Conservation (phyloP, 2,329 filamentous ascomycete species). For the Pyrenochaeta sp. region DNA sequence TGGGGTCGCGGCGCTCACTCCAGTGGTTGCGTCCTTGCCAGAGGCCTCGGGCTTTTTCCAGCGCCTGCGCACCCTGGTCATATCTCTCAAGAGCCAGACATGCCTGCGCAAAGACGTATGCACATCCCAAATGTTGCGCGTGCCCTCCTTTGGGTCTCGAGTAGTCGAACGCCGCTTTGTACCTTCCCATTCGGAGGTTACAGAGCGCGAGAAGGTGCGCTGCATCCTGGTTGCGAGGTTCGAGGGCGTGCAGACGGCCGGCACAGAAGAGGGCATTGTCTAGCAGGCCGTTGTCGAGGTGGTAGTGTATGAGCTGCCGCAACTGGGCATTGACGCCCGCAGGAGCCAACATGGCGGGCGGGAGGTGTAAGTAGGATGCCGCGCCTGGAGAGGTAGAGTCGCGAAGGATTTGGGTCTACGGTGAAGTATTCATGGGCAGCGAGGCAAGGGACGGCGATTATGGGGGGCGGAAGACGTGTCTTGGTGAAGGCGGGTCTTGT, state of each 20-base stretch:
- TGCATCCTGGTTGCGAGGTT: conserved; percentile 80
- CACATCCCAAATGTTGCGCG: conserved; percentile 81
- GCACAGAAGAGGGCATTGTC: conserved; percentile 95
- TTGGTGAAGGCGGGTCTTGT: conserved; percentile 29
- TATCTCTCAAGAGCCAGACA: conserved; percentile 81
- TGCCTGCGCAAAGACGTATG: conserved; percentile 89
- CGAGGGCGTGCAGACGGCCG: conserved; percentile 83
- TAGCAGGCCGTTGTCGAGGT: conserved; percentile 87
- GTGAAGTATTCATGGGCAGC: conserved; percentile 37
- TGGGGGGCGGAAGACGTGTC: conserved; percentile 16
- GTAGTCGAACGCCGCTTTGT: conserved; percentile 84
- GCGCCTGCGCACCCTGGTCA: conserved; percentile 79
- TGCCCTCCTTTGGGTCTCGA: conserved; percentile 74
- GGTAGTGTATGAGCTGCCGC: conserved; percentile 71
- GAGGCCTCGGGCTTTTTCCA: conserved; percentile 80
- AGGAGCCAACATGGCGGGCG: conserved; percentile 62
- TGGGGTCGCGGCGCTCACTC: conserved; percentile 62
- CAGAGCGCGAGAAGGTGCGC: conserved; percentile 84
- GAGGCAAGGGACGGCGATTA: conserved; percentile 3
- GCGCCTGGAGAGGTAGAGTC: conserved; percentile 12
- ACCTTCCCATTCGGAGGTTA: conserved; percentile 81
- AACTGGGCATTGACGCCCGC: conserved; percentile 66
- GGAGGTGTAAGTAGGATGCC: conserved; percentile 16
- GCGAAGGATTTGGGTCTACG: conserved; percentile 11
- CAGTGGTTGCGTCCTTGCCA: conserved; percentile 80